phyloP scores from a whole-genome alignment of 495 filamentous ascomycete species.

The Lophiostoma macrostomum region DNA sequence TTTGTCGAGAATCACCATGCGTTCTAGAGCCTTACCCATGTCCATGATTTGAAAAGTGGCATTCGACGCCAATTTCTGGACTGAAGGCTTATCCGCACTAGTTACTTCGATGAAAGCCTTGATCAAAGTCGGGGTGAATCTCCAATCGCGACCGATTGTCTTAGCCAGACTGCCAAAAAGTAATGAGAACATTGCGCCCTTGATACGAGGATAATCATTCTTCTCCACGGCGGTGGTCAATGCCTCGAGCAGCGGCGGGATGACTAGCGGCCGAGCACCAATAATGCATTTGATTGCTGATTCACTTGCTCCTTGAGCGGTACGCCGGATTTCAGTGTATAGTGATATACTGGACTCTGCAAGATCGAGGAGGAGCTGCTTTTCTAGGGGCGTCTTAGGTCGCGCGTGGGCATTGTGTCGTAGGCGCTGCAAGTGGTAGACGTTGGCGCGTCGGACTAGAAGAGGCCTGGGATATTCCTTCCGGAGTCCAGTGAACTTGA shows the following conservation, averaged over 20 bases:
- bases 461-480: conserved; percentile 91
- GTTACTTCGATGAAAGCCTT: conserved; percentile 84
- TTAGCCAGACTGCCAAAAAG: conserved; percentile 86
- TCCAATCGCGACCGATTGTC: conserved; percentile 85
- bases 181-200: conserved; percentile 86
- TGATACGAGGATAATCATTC: conserved; percentile 83
- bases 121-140: conserved; percentile 82
- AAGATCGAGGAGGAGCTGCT: conserved; percentile 77
- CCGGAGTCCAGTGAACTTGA: conserved; percentile 87
- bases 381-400: conserved; percentile 79
- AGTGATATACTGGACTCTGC: conserved; percentile 88
- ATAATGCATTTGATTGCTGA: conserved; percentile 90
- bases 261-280: conserved; percentile 79
- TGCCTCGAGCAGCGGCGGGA: conserved; percentile 76
- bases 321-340: conserved; percentile 91
- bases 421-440: conserved; percentile 90
- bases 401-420: conserved; percentile 88
- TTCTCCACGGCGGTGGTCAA: conserved; percentile 78
- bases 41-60: conserved; percentile 86
- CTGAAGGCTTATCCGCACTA: conserved; percentile 85
- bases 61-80: conserved; percentile 81
- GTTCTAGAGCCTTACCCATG: conserved; percentile 78
- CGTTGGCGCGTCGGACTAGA: conserved; percentile 82
- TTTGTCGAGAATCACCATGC: conserved; percentile 81
- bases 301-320: conserved; percentile 87